phyloP scores from a whole-genome alignment of 345 rosid genomes.

The Arabis hirsuta region DNA sequence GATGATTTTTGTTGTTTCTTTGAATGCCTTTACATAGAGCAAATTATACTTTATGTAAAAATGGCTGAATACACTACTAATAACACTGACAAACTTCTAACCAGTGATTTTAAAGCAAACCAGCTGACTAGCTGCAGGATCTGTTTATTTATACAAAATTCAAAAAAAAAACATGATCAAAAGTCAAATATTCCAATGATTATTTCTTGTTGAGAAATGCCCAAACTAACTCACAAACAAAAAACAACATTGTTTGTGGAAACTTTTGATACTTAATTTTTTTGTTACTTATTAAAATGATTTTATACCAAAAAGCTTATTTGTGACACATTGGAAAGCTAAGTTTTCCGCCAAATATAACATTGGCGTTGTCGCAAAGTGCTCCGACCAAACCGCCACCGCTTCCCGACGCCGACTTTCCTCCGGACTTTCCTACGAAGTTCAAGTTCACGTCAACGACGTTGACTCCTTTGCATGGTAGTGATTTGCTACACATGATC shows the following conservation, averaged over 20 bases:
- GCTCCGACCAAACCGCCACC: constrained; percentile 27
- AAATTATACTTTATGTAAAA: background rate
- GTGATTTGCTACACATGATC: constrained; percentile 31
- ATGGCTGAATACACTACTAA: background rate
- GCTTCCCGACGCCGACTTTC: background rate
- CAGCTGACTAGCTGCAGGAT: constrained; percentile 1
- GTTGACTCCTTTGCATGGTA: constrained; percentile 41
- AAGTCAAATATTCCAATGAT: constrained; percentile 28
- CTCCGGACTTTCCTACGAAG: constrained; percentile 20
- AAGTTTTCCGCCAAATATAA: constrained; percentile 37
- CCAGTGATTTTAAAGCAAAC: background rate
- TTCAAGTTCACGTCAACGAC: constrained; percentile 31
- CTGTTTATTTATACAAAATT: constrained; percentile 12
- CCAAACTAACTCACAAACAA: constrained; percentile 39
- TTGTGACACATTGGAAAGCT: constrained; percentile 38
- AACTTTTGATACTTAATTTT: constrained; percentile 10
- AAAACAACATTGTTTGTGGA: constrained; percentile 27
- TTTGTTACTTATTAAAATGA: background rate
- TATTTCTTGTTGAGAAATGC: constrained; percentile 11
- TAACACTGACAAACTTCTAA: background rate
- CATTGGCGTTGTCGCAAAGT: constrained; percentile 32
- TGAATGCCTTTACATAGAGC: background rate
- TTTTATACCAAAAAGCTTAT: constrained; percentile 28
- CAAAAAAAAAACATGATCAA: constrained; percentile 1
- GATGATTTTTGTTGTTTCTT: background rate